Base-by-base conservation (phyloP, 2,329 filamentous ascomycete genomes). In the Epichloe uncinata region DNA sequence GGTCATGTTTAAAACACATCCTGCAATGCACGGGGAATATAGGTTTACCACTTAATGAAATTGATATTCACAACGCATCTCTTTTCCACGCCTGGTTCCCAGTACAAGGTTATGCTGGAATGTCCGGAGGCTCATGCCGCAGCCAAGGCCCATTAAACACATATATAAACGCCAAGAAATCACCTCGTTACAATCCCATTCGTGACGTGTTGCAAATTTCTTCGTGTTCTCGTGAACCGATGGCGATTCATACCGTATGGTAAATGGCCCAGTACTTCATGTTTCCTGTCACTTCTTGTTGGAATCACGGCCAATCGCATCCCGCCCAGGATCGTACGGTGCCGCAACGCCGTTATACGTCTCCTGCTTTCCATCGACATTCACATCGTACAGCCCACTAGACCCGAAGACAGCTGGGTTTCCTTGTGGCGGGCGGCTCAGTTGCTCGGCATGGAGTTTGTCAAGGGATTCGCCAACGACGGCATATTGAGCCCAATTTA, bases 401-500 rank as follows among this genome's bases (percentile, higher is more conserved):
- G 68, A 50, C 5, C 63, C 65, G 22, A 70, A 55, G 6, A 60
- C 60, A 16, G 73, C 74, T 0, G 79, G 80, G 13, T 63, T 63
- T 1, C 79, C 79, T 40, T 75, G 72, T 8, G 67, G 69, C 1
- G 88, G 89, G 49, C 78, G 76, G 45, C 71, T 68, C 48, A 82
- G 69, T 67, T 96, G 89, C 61, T 95, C 86, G 47, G 81, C 77
- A 63, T 96, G 90, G 55, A 96, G 72, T 63, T 82, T 85, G 65
- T 96, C 88, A 36, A 96, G 73, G 1, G 87, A 80, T 20, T 67
- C 63, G 45, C 88, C 90, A 3, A 93, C 81, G n/a, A 96, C 75
- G 58, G 87, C 87, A 65, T 97, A 97, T 62, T 95, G 90, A 12
- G 82, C 80, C 91, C 91, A 97, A 70, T 96, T 95, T 61, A 97